phyloP scores from a whole-genome alignment of 305 asterid species.

The Fraxinus greggii region DNA sequence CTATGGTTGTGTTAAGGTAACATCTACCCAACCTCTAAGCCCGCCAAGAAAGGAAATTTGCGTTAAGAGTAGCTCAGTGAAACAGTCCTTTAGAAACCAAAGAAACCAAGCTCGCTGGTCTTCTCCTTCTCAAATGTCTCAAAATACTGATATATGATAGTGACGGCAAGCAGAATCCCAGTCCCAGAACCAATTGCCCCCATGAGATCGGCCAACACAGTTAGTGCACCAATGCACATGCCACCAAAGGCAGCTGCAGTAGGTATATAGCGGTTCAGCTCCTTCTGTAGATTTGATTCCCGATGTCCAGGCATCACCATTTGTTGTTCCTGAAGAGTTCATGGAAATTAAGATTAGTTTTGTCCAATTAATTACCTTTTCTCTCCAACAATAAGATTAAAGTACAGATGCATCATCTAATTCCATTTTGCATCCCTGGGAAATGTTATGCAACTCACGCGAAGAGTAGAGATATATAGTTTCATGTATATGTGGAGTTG shows the following conservation, averaged over 20 bases:
- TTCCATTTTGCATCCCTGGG: background rate
- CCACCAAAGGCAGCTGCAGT: constrained; percentile 81
- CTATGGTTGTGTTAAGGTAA: background rate
- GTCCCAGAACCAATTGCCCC: constrained; percentile 83
- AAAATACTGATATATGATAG: constrained; percentile 68
- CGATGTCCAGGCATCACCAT: constrained; percentile 83
- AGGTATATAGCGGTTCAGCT: constrained; percentile 73
- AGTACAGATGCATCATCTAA: background rate
- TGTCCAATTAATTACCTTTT: background rate
- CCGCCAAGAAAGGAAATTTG: background rate
- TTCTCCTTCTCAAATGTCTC: constrained; percentile 77
- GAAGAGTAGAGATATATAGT: background rate
- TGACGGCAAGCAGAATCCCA: constrained; percentile 67
- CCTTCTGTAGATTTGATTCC: constrained; percentile 64
- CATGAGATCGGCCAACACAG: constrained; percentile 72
- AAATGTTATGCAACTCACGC: background rate
- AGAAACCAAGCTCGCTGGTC: constrained; percentile 71
- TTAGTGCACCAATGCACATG: constrained; percentile 66
- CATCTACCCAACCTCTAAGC: background rate
- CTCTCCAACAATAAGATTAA: background rate
- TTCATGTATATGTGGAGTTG: background rate
- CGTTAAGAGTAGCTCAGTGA: background rate
- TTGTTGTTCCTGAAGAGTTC: constrained; percentile 61
- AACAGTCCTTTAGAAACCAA: constrained; percentile 43
- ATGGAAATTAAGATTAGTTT: background rate